phyloP scores from a whole-genome alignment of 2,329 filamentous ascomycete genomes.

The Penicillium sp. region DNA sequence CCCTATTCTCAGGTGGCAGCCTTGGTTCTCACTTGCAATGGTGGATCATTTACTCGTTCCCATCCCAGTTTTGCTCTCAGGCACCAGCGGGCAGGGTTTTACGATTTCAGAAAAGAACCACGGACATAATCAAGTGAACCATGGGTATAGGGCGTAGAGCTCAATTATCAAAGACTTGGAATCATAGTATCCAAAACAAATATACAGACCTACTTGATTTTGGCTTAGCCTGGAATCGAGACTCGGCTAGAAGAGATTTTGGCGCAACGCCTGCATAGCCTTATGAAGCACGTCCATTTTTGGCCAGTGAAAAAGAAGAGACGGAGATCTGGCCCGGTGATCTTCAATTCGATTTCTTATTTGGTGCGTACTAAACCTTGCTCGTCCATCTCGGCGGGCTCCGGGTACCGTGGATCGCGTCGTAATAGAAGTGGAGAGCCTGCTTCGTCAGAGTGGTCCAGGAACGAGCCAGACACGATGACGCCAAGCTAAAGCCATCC shows the following conservation, averaged over 20 bases:
- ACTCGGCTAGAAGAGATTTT: conserved; percentile 6
- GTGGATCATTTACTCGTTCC: not conserved
- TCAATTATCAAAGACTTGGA: not conserved
- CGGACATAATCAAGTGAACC: not conserved
- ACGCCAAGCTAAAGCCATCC: not conserved
- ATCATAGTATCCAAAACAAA: not conserved
- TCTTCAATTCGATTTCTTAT: not conserved
- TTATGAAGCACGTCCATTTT: not conserved
- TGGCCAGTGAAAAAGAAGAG: not conserved
- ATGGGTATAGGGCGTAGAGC: not conserved
- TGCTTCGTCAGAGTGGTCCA: conserved; percentile 1
- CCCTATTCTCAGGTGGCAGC: not conserved
- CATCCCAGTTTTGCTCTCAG: not conserved
- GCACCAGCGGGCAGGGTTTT: not conserved
- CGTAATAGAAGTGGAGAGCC: not conserved
- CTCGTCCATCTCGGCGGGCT: not conserved
- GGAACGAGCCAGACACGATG: not conserved
- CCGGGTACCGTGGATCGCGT: not conserved
- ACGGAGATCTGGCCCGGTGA: not conserved
- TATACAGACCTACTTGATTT: not conserved
- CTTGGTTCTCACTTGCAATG: not conserved
- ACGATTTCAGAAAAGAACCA: not conserved
- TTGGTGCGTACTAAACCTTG: conserved; percentile 2
- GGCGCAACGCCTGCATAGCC: not conserved
- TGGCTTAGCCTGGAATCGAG: not conserved